These are phyloP conservation scores for Komagataella pastoris DNA, from an alignment of 805 yeast genomes.

Conservation along the genomic window DNA sequence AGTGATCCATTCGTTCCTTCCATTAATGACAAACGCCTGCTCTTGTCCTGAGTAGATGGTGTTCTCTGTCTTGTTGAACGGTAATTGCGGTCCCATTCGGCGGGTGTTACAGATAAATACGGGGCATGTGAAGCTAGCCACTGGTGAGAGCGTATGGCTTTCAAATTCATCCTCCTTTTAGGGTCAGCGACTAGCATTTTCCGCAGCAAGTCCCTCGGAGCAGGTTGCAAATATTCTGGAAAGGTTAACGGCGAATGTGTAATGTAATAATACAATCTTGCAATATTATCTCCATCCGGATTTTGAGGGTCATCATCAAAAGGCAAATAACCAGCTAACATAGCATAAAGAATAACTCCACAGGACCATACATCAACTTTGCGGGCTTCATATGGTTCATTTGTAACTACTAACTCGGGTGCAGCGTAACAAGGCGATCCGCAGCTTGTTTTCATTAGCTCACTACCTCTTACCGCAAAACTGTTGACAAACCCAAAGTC, in stretches of 20 bases:
- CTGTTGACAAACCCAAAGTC: slow-evolving; percentile 95
- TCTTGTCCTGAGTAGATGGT: slow-evolving; percentile 5
- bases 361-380: slow-evolving; percentile 97
- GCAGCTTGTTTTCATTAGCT: slow-evolving; percentile 86
- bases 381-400: slow-evolving; percentile 77
- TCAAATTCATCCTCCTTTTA: slow-evolving; percentile 51
- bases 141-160: slow-evolving; percentile 64
- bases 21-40: slow-evolving; percentile 27
- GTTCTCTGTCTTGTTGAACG: slow-evolving; percentile 21
- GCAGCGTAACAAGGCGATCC: slow-evolving; percentile 99
- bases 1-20: slow-evolving; percentile 26
- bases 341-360: slow-evolving; percentile 90
- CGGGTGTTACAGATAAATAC: slow-evolving; percentile 72
- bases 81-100: slow-evolving; percentile 74
- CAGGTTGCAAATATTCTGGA: slow-evolving; percentile 85
- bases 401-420: slow-evolving; percentile 86
- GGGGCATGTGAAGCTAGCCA: slow-evolving; percentile 83
- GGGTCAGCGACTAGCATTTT: slow-evolving; percentile 82
- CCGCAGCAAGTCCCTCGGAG: slow-evolving; percentile 82
- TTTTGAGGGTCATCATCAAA: slow-evolving; percentile 96
- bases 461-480: slow-evolving; percentile 40
- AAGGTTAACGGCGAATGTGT: slow-evolving; percentile 86
- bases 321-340: slow-evolving; percentile 94
- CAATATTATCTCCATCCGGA: slow-evolving; percentile 92
- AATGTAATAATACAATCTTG: slow-evolving; percentile 80